Evolutionary conservation across 108 stramenopile genomes (phyloP).

Genomic region (Nitzschia inconspicua): DNA sequence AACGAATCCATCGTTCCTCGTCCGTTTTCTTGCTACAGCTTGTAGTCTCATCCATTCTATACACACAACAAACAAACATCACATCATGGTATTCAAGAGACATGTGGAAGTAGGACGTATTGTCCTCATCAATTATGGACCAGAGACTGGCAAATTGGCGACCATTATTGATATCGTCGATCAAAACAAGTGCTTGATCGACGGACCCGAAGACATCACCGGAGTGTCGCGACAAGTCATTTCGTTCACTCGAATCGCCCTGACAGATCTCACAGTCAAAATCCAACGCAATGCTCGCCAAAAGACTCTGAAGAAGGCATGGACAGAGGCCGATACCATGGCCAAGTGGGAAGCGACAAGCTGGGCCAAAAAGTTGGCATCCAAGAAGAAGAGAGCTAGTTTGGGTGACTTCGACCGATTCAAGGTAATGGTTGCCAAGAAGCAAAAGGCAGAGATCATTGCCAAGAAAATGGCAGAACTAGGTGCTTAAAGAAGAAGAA

Average conservation of each 20-base stretch:
- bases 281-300: conserved; percentile 90
- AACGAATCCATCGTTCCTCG: too few relatives aligned
- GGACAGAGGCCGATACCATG: conserved; percentile 75
- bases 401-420: conserved; percentile 97
- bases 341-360: conserved; percentile 88
- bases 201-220: conserved; percentile 88
- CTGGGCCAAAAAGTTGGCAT: conserved; percentile 95
- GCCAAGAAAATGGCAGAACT: conserved; percentile 88
- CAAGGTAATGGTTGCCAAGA: conserved; percentile 96
- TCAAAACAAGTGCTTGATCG: conserved; percentile 96
- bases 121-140: conserved; percentile 97
- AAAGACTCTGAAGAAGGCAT: conserved; percentile 89
- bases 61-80: conserved; percentile 1
- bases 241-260: conserved; percentile 85
- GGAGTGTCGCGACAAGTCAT: conserved; percentile 96
- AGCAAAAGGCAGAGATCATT: conserved; percentile 90
- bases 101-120: conserved; percentile 99
- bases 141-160: conserved; percentile 90
- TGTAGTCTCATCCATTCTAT: background rate
- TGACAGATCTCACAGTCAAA: conserved; percentile 93
- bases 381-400: conserved; percentile 81
- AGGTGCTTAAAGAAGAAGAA: conserved; percentile 44
- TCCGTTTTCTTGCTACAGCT: too few relatives aligned
- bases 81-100: conserved; percentile 89
- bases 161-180: conserved; percentile 98